Percentiles rank a stretch among this genome's conserved stretches.
These are phyloP conservation scores for Sequoiadendron giganteum DNA, from an alignment of 75 land plant genomes.

Conservation along the genomic window DNA sequence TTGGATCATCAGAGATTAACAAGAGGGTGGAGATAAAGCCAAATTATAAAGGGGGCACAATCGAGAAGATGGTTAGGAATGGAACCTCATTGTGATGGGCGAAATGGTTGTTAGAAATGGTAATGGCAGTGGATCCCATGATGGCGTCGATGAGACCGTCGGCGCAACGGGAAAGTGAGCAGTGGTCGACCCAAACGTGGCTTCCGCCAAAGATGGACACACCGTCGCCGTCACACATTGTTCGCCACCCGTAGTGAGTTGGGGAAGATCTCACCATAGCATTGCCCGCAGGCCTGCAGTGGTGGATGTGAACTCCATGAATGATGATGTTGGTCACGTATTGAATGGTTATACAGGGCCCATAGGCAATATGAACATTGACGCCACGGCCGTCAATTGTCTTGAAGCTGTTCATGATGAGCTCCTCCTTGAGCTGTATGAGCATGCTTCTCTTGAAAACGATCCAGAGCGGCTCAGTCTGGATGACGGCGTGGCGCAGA, in stretches of 20 bases:
- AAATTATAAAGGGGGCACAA: no score
- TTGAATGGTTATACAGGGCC: slow-evolving; percentile 22
- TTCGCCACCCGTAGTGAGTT: slow-evolving; percentile 15
- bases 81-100: slow-evolving; percentile 27
- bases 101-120: slow-evolving; percentile 41
- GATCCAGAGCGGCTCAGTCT: slow-evolving; percentile 34
- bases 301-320: slow-evolving; percentile 33
- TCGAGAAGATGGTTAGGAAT: no score
- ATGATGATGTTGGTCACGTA: slow-evolving; percentile 25
- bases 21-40: no score
- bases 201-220: slow-evolving; percentile 19
- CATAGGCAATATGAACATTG: slow-evolving; percentile 25
- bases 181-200: slow-evolving; percentile 46
- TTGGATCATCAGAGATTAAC: no score
- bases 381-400: slow-evolving; percentile 27
- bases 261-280: slow-evolving; percentile 18
- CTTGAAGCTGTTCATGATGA: slow-evolving; percentile 28
- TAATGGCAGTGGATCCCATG: slow-evolving; percentile 38
- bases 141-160: slow-evolving; percentile 44
- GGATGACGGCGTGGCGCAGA: slow-evolving; percentile 36
- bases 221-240: slow-evolving; percentile 31
- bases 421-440: slow-evolving; percentile 28
- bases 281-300: slow-evolving; percentile 18
- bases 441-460: slow-evolving; percentile 26
- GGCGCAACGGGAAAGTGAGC: slow-evolving; percentile 20